A percentile compares a stretch with the other conserved stretches of the same genome.
phyloP scores from a whole-genome alignment of 176 grass and related monocot species.

The Eleusine indica region DNA sequence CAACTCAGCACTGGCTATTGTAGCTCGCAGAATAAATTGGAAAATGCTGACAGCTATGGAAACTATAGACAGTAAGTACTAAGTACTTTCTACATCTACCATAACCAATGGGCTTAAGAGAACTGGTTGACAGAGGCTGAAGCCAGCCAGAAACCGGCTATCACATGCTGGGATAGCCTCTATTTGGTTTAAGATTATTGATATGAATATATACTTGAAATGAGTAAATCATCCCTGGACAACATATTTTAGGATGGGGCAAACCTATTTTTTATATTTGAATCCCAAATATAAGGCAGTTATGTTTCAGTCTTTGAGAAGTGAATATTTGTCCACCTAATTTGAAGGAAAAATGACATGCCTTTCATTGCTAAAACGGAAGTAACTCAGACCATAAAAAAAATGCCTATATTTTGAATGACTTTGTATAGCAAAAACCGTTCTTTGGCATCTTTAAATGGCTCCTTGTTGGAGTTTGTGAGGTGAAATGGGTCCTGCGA shows the following conservation, averaged over 20 bases:
- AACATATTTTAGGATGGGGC: neutral
- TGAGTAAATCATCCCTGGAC: neutral
- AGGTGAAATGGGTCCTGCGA: neutral
- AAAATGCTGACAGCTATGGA: conserved; percentile 68
- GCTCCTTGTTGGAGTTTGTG: neutral
- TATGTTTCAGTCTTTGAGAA: neutral
- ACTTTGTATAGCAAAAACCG: neutral
- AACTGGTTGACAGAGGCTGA: neutral
- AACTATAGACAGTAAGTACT: conserved; percentile 84
- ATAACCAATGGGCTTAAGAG: neutral
- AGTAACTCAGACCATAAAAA: neutral
- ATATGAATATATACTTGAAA: neutral
- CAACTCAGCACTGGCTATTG: conserved; percentile 79
- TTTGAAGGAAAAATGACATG: neutral
- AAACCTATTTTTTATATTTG: neutral
- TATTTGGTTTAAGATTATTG: neutral
- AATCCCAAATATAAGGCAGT: neutral
- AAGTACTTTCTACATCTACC: conserved; percentile 40
- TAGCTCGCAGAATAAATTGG: conserved; percentile 83
- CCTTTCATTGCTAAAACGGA: conserved; percentile 5
- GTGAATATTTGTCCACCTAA: neutral
- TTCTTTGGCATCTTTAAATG: neutral
- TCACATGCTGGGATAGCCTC: neutral
- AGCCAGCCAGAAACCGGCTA: neutral
- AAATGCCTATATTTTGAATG: conserved; percentile 21